Percentiles rank a stretch among this genome's conserved stretches.
Evolutionary conservation across 768 basidiomycete genomes (phyloP).

Genomic region (Collybiopsis luxurians): DNA sequence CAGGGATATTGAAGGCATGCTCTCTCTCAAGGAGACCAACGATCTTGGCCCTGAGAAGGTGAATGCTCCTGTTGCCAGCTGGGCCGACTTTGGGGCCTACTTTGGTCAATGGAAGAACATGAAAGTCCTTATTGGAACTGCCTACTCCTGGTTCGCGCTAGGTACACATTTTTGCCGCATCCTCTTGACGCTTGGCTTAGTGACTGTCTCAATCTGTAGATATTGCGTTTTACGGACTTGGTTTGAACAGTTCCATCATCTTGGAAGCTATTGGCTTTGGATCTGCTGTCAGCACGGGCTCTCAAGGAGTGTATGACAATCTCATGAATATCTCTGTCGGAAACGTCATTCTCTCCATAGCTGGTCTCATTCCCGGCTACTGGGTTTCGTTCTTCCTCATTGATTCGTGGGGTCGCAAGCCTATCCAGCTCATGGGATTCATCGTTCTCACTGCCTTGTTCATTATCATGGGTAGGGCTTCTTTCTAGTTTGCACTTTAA

Average conservation of each 20-base stretch:
- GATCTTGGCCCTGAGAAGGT: constrained; percentile 50
- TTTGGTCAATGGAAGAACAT: constrained; percentile 75
- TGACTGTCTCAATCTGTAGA: too few relatives aligned
- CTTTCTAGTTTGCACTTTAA: background rate
- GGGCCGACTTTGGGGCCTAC: constrained; percentile 63
- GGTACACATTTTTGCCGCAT: constrained; percentile 43
- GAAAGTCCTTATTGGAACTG: constrained; percentile 74
- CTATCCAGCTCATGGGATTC: constrained; percentile 82
- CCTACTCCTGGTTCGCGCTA: constrained; percentile 89
- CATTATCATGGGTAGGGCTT: constrained; percentile 65
- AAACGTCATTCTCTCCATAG: constrained; percentile 72
- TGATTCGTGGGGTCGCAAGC: constrained; percentile 79
- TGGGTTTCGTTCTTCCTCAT: constrained; percentile 64
- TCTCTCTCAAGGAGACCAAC: constrained; percentile 28
- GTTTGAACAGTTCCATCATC: constrained; percentile 79
- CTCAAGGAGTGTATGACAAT: constrained; percentile 47
- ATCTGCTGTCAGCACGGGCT: constrained; percentile 29
- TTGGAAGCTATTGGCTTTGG: constrained; percentile 77
- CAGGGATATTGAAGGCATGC: constrained; percentile 86
- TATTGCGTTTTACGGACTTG: constrained; percentile 89
- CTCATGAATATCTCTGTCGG: constrained; percentile 68
- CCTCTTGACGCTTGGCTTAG: too few relatives aligned
- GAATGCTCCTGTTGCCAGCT: constrained; percentile 65
- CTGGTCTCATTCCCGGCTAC: constrained; percentile 83
- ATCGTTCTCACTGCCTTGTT: constrained; percentile 62